These are phyloP conservation scores for Chlamydomonas reinhardtii DNA, from an alignment of 163 green algal genomes.

Conservation along the genomic window DNA sequence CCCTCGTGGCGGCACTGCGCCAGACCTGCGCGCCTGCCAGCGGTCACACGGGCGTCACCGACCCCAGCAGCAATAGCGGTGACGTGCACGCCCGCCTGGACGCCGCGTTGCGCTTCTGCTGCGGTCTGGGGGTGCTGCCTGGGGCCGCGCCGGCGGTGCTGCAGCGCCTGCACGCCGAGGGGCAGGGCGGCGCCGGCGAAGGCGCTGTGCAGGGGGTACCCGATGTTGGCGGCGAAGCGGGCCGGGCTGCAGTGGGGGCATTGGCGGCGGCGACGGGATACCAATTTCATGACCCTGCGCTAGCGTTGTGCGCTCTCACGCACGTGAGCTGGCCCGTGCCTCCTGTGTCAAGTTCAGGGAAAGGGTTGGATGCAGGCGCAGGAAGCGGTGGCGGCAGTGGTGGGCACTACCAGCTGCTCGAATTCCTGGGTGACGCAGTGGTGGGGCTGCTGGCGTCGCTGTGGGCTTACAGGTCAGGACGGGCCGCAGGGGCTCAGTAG, in stretches of 20 bases:
- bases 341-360: too few relatives aligned
- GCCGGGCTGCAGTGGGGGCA: background rate
- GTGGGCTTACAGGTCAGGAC: conserved; percentile 7
- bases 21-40: background rate
- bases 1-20: too few relatives aligned
- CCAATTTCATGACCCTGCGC: background rate
- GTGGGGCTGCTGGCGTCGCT: conserved; percentile 25
- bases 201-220: background rate
- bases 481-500: too few relatives aligned
- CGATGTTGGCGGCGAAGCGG: background rate
- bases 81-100: background rate
- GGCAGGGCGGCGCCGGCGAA: background rate
- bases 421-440: conserved; percentile 31
- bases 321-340: conserved; percentile 13
- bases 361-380: background rate
- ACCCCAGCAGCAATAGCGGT: background rate
- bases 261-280: background rate
- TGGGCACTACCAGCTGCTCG: conserved; percentile 5
- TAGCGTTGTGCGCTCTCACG: background rate
- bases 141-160: background rate
- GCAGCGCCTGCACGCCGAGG: background rate
- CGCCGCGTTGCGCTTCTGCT: background rate
- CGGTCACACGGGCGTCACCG: background rate
- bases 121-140: background rate
- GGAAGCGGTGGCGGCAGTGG: background rate